A percentile compares a stretch with the other conserved stretches of the same genome.
These are phyloP conservation scores for Astrocystis sublimbata DNA, from an alignment of 495 filamentous ascomycete species.

Conservation along the genomic window DNA sequence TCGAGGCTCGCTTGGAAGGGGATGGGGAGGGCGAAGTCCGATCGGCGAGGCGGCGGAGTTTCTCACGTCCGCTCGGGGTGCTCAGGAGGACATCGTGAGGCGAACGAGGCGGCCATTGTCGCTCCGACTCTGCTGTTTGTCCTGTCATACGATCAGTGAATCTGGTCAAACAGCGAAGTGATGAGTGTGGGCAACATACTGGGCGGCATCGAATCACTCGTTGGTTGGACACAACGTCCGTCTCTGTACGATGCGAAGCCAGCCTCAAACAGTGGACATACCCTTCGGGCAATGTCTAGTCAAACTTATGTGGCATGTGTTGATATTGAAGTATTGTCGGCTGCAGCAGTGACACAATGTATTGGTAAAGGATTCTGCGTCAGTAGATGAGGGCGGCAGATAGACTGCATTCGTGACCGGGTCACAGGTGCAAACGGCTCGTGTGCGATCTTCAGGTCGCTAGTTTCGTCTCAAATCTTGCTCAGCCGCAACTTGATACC, in stretches of 20 bases:
- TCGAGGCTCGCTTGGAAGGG: conserved; percentile 42
- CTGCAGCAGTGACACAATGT: not conserved
- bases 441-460: too few relatives aligned
- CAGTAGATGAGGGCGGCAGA: not conserved
- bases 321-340: not conserved
- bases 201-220: conserved; percentile 13
- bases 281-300: not conserved
- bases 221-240: conserved; percentile 4
- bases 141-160: conserved; percentile 18
- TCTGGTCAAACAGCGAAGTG: not conserved
- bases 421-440: not conserved
- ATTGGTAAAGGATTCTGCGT: not conserved
- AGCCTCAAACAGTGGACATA: not conserved
- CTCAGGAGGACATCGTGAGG: conserved; percentile 81
- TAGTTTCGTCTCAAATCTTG: too few relatives aligned
- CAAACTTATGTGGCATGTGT: not conserved
- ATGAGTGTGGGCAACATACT: conserved; percentile 14
- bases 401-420: not conserved
- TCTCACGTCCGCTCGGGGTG: conserved; percentile 76
- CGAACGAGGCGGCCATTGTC: conserved; percentile 83
- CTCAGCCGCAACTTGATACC: not conserved
- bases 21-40: conserved; percentile 65
- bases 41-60: conserved; percentile 63
- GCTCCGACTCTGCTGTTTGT: conserved; percentile 38
- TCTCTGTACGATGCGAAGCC: not conserved